Conservation (phyloP, 306 rosid genomes). For the Comarum palustre region DNA sequence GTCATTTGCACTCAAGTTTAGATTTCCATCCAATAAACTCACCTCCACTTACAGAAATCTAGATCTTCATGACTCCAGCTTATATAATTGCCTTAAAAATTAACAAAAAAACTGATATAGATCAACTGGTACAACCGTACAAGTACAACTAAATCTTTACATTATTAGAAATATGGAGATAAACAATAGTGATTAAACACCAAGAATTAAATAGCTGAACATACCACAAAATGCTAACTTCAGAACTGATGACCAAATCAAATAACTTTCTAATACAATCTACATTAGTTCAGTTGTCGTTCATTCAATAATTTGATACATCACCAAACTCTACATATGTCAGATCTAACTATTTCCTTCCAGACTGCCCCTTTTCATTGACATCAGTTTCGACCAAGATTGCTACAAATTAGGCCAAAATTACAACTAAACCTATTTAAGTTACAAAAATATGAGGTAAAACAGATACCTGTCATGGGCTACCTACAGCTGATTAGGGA, state of each 20-base stretch:
- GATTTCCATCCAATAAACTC: too few relatives aligned
- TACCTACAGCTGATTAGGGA: constrained; percentile 19
- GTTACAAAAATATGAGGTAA: constrained; percentile 17
- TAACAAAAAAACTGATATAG: too few relatives aligned
- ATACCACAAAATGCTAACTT: background rate
- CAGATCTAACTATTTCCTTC: constrained; percentile 36
- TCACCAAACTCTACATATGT: constrained; percentile 40
- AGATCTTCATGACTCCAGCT: too few relatives aligned
- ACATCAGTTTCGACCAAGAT: constrained; percentile 6
- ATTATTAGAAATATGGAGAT: too few relatives aligned
- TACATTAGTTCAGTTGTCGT: background rate
- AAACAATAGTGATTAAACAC: too few relatives aligned
- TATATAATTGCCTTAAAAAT: too few relatives aligned
- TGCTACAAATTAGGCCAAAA: constrained; percentile 17
- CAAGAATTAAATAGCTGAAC: too few relatives aligned
- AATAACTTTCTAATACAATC: background rate
- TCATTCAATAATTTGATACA: constrained; percentile 35
- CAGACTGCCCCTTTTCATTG: constrained; percentile 13
- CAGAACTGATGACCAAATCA: background rate
- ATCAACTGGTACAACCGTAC: too few relatives aligned
- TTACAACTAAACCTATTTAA: constrained; percentile 39
- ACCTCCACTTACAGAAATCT: too few relatives aligned
- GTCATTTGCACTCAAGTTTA: too few relatives aligned
- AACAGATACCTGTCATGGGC: constrained; percentile 28
- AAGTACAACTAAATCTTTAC: too few relatives aligned